A percentile compares a stretch with the other conserved stretches of the same genome.
phyloP scores from a whole-genome alignment of 257 asterid species.

The Scutellaria barbata region DNA sequence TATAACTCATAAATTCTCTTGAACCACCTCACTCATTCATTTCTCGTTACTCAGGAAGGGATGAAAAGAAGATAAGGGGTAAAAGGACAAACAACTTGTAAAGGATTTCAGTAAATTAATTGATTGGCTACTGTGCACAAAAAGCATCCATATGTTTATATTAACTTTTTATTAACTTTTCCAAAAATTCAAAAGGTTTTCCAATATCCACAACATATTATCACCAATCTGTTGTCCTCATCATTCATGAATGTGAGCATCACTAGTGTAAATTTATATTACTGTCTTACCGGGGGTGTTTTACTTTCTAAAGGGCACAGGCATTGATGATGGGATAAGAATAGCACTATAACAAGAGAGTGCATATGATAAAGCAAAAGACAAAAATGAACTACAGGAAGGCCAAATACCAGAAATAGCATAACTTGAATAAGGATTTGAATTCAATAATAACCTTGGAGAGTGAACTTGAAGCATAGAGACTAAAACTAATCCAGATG shows the following conservation, averaged over 20 bases:
- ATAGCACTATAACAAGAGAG: neutral
- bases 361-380: neutral
- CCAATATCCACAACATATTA: too few species aligned
- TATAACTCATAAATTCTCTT: neutral
- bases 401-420: neutral
- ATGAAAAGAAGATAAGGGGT: neutral
- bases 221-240: too few species aligned
- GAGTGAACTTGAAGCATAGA: neutral
- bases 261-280: too few species aligned
- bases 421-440: neutral
- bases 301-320: neutral
- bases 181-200: too few species aligned
- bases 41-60: neutral
- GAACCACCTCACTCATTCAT: neutral
- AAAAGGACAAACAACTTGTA: slow-evolving; percentile 1
- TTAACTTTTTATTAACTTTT: too few species aligned
- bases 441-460: slow-evolving; percentile 9
- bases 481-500: neutral
- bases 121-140: neutral
- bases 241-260: too few species aligned
- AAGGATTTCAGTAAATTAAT: neutral
- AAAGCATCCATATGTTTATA: too few species aligned
- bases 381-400: neutral
- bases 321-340: neutral
- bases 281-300: neutral